These are phyloP conservation scores for Phytophthora crassamura DNA, from an alignment of 352 stramenopile genomes.

Conservation along the genomic window DNA sequence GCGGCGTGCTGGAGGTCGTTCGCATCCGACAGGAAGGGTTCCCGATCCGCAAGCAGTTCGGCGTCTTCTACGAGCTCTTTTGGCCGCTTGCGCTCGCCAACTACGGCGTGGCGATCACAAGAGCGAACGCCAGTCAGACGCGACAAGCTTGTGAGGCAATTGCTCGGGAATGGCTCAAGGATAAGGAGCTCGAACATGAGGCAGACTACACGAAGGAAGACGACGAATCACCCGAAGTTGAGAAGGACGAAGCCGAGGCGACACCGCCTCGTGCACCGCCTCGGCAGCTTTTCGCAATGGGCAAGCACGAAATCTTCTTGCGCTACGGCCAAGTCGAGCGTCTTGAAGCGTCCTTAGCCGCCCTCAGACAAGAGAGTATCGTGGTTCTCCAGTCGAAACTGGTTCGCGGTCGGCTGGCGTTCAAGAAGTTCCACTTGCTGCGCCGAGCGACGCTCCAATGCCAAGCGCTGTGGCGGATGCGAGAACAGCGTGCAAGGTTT, in stretches of 20 bases:
- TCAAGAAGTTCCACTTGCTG: slow-evolving; percentile 50
- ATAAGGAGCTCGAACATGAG: slow-evolving; percentile 34
- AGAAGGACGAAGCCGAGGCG: slow-evolving; percentile 29
- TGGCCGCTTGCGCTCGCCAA: slow-evolving; percentile 53
- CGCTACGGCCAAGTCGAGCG: slow-evolving; percentile 82
- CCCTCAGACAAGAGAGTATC: slow-evolving; percentile 52
- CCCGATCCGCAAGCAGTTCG: slow-evolving; percentile 83
- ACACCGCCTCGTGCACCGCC: neutral
- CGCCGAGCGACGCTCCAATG: slow-evolving; percentile 43
- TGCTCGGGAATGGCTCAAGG: slow-evolving; percentile 53
- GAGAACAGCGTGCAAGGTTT: slow-evolving; percentile 38
- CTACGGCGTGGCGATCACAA: slow-evolving; percentile 29
- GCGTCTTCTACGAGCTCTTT: slow-evolving; percentile 80
- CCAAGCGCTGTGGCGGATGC: slow-evolving; percentile 69
- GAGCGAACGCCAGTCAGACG: slow-evolving; percentile 29
- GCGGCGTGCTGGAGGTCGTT: slow-evolving; percentile 93
- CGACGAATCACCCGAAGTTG: slow-evolving; percentile 24
- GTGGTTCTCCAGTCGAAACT: slow-evolving; percentile 64
- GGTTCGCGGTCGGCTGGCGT: slow-evolving; percentile 44
- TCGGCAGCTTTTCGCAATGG: slow-evolving; percentile 67
- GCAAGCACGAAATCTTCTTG: slow-evolving; percentile 76
- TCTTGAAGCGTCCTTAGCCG: slow-evolving; percentile 57
- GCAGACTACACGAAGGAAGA: slow-evolving; percentile 3
- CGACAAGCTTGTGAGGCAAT: slow-evolving; percentile 59
- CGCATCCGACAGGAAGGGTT: slow-evolving; percentile 93